Percentiles rank a stretch among this genome's conserved stretches.
Conservation (phyloP, 1,139 yeast species). For the Taiozyma onychis region DNA sequence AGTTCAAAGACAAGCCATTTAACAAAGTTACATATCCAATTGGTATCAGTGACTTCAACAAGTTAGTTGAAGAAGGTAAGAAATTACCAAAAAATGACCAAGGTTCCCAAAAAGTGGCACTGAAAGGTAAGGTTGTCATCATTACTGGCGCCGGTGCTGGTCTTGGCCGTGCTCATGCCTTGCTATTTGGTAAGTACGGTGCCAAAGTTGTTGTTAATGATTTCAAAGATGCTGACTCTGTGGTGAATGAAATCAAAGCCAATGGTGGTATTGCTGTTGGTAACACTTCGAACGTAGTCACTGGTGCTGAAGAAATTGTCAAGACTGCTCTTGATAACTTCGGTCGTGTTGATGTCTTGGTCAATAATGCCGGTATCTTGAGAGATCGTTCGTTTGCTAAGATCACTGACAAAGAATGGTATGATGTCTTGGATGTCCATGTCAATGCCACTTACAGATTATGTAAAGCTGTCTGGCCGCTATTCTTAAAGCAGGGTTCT, state of each 20-base stretch:
- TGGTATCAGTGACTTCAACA: slow-evolving; percentile 52
- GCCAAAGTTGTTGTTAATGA: slow-evolving; percentile 96
- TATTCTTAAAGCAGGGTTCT: slow-evolving; percentile 67
- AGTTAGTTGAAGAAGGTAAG: slow-evolving; percentile 48
- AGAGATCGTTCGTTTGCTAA: slow-evolving; percentile 86
- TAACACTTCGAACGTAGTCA: slow-evolving; percentile 76
- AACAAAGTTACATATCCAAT: slow-evolving; percentile 61
- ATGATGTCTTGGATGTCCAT: slow-evolving; percentile 75
- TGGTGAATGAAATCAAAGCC: slow-evolving; percentile 69
- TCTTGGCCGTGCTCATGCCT: slow-evolving; percentile 86
- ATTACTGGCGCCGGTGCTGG: slow-evolving; percentile 98
- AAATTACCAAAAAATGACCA: slow-evolving; percentile 48
- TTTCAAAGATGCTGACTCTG: slow-evolving; percentile 67
- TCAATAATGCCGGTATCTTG: slow-evolving; percentile 93
- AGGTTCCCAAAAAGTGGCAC: slow-evolving; percentile 45
- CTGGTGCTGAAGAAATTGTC: slow-evolving; percentile 70
- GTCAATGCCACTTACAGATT: slow-evolving; percentile 76
- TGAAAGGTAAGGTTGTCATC: slow-evolving; percentile 81
- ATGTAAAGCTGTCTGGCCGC: slow-evolving; percentile 91
- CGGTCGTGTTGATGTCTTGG: slow-evolving; percentile 80
- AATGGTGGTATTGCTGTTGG: slow-evolving; percentile 84
- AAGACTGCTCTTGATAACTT: slow-evolving; percentile 71
- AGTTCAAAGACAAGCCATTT: slow-evolving; percentile 55
- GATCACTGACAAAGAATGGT: slow-evolving; percentile 84
- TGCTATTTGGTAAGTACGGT: slow-evolving; percentile 80